These are phyloP conservation scores for Fibroporia radiculosa DNA, from an alignment of 768 basidiomycete genomes.

Conservation along the genomic window DNA sequence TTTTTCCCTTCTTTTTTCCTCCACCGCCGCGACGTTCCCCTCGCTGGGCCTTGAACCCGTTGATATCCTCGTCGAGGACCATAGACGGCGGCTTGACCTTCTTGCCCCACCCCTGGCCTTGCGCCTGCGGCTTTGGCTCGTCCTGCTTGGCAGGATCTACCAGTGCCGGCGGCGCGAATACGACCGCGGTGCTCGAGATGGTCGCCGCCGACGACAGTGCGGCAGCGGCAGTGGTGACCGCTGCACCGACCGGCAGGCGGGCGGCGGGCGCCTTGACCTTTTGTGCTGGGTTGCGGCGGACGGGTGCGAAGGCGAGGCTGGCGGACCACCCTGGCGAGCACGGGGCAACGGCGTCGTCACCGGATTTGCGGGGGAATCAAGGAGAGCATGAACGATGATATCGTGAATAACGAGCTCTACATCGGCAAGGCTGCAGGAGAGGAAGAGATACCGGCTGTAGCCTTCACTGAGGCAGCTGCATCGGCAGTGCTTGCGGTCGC, in stretches of 20 bases:
- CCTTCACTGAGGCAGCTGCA: constrained; percentile 33
- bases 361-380: constrained; percentile 6
- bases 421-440: constrained; percentile 36
- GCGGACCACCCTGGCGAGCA: constrained; percentile 75
- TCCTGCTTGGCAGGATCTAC: constrained; percentile 26
- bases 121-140: constrained; percentile 27
- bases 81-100: constrained; percentile 88
- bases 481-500: constrained; percentile 22
- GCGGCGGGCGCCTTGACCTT: constrained; percentile 50
- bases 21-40: constrained; percentile 48
- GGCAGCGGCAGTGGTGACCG: constrained; percentile 30
- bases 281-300: constrained; percentile 47
- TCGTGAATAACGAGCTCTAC: constrained; percentile 48
- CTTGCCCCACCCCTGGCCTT: constrained; percentile 71
- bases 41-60: constrained; percentile 62
- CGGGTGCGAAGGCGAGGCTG: constrained; percentile 81
- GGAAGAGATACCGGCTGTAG: constrained; percentile 50
- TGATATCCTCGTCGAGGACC: constrained; percentile 84
- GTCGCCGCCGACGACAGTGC: constrained; percentile 16
- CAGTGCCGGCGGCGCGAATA: constrained; percentile 63
- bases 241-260: constrained; percentile 57
- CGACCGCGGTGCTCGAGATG: constrained; percentile 52
- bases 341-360: constrained; percentile 10
- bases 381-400: constrained; percentile 21
- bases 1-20: constrained; percentile 45